Evolutionary conservation across 2,329 filamentous ascomycete species (phyloP).

Genomic region (Thielaviopsis ethacetica): DNA sequence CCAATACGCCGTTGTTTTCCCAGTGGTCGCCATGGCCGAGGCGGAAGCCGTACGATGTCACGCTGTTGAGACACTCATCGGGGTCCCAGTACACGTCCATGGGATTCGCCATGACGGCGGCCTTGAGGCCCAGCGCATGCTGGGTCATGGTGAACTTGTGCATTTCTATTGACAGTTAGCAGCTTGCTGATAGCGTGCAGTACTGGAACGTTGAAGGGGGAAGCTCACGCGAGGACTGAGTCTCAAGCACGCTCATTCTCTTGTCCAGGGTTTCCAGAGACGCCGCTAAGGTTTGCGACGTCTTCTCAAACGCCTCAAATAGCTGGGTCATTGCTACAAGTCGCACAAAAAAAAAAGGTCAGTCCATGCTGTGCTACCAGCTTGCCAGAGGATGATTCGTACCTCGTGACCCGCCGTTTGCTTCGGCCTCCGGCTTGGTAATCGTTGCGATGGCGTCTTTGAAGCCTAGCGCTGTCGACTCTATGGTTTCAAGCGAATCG

Average conservation of each 20-base stretch:
- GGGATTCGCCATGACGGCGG: constrained; percentile 2
- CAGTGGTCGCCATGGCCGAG: constrained; percentile 1
- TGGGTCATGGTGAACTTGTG: constrained; percentile 10
- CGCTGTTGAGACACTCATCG: constrained; percentile 3
- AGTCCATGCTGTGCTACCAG: not conserved
- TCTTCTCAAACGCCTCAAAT: constrained; percentile 30
- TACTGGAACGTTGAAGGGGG: not conserved
- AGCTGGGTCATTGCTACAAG: constrained; percentile 18
- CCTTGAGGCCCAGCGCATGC: constrained; percentile 1
- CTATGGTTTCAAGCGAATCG: constrained; percentile 2
- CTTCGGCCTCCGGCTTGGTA: not conserved
- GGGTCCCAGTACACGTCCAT: constrained; percentile 18
- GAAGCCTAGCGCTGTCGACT: not conserved
- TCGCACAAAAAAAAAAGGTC: not conserved
- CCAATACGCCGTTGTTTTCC: constrained; percentile 11
- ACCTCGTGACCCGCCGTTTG: too few relatives aligned
- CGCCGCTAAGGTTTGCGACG: constrained; percentile 21
- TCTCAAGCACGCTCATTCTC: constrained; percentile 5
- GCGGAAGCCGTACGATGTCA: not conserved
- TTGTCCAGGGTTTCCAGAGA: constrained; percentile 7
- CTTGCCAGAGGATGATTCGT: too few relatives aligned
- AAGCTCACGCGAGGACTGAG: not conserved
- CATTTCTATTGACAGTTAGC: constrained; percentile 1
- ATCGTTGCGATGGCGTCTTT: not conserved
- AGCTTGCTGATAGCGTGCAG: too few relatives aligned